These are phyloP conservation scores for Agastache rugosa DNA, from an alignment of 257 asterid species.

Conservation along the genomic window DNA sequence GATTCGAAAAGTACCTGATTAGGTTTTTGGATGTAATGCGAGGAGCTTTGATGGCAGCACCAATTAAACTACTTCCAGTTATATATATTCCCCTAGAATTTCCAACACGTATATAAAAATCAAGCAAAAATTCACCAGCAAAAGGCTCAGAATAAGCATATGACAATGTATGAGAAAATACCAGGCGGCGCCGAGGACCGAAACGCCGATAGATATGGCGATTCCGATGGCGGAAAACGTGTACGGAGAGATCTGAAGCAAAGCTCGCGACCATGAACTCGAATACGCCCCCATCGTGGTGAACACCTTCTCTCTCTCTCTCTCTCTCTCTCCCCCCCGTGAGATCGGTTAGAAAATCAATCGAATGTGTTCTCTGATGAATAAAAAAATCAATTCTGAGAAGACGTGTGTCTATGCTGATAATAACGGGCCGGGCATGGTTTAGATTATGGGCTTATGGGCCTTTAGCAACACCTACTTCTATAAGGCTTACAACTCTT, in stretches of 20 bases:
- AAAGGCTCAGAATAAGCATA: not conserved
- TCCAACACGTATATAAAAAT: slow-evolving; percentile 9
- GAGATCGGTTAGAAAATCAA: slow-evolving; percentile 39
- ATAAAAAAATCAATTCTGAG: not conserved
- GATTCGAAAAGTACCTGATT: slow-evolving; percentile 58
- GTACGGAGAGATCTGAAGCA: slow-evolving; percentile 93
- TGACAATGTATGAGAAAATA: slow-evolving; percentile 30
- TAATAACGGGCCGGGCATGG: not conserved
- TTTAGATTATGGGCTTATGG: not conserved
- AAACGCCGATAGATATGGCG: slow-evolving; percentile 91
- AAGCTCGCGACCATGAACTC: slow-evolving; percentile 88
- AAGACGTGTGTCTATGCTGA: not conserved
- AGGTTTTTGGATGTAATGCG: slow-evolving; percentile 84
- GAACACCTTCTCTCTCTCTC: slow-evolving; percentile 29
- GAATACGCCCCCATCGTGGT: slow-evolving; percentile 67
- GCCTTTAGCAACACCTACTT: not conserved
- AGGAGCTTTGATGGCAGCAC: slow-evolving; percentile 87
- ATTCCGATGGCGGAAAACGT: slow-evolving; percentile 94
- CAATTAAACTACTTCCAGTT: slow-evolving; percentile 83
- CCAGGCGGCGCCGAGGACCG: slow-evolving; percentile 99
- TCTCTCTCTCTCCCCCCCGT: slow-evolving; percentile 8
- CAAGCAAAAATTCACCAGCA: slow-evolving; percentile 15
- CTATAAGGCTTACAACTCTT: not conserved
- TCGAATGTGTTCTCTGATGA: slow-evolving; percentile 3
- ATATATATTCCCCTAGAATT: slow-evolving; percentile 73